Evolutionary conservation across 1,284 basidiomycete genomes (phyloP), one percentile per base, ranked within the genome.

Genomic region (Leccinum pachyderme): DNA sequence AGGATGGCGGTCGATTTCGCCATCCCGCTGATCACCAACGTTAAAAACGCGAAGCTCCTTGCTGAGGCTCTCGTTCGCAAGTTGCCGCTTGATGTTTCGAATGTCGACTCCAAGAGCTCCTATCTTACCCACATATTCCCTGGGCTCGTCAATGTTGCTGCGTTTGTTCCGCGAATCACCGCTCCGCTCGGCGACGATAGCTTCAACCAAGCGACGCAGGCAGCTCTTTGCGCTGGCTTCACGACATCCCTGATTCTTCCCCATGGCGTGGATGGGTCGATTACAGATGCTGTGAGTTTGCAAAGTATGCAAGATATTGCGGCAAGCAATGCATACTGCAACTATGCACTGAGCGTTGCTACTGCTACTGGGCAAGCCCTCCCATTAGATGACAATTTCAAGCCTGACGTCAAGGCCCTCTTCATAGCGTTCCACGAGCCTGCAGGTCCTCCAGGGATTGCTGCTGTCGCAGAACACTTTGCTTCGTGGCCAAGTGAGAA

Each of bases 1-100:
- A 91, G 96, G 61, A 95, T 98, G 91, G 96, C 97, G n/a, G 96
- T 99, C 61, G 96, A 99, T 75, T 98, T 96, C 68, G 95, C 95
- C 32, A 89, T 99, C 37, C 96, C 97, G 0, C 81, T 99, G 52
- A 95, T 99, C 72, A 99, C 96, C 56, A 99, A 99, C 72, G 91
- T 99, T 76, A 99, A 99, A 80, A 95, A 95, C 70, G 97, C 97
- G 60, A 99, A 99, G 76, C 82, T 99, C 67, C 84, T 99, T 49
- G 91, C 94, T 39, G 95, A 99, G 74, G 97, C 96, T 2, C 83
- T 99, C 56, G 90, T 98, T 57, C 86, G 94, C 63, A 92, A 86
- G 73, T 71, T 89, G 25, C 89, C 95, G 15, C 82, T 99, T 51
- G 89, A 96, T 54, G 91, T 99, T 41, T 91, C 93, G 6, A 88